A percentile compares a stretch with the other conserved stretches of the same genome.
Evolutionary conservation across 495 filamentous ascomycete genomes (phyloP).

Genomic region (Penicillium psychrofluorescens): DNA sequence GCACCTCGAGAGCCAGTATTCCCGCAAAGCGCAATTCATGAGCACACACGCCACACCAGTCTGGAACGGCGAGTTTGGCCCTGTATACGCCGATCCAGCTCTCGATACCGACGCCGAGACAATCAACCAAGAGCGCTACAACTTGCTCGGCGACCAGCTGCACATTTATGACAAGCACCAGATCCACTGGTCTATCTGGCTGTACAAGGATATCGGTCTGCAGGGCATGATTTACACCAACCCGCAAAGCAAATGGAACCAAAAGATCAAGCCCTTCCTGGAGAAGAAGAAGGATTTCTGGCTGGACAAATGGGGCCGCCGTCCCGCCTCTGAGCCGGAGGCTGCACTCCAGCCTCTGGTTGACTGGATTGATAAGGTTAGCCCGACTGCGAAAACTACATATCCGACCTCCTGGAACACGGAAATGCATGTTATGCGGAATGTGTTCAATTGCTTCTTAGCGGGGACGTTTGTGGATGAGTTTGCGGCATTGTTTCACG

Average conservation of each 20-base stretch:
- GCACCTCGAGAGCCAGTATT: slow-evolving; percentile 37
- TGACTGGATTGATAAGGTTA: slow-evolving; percentile 34
- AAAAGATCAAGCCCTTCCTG: slow-evolving; percentile 42
- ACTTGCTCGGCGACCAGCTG: slow-evolving; percentile 49
- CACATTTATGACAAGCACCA: slow-evolving; percentile 48
- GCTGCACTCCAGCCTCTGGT: slow-evolving; percentile 30
- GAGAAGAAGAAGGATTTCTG: slow-evolving; percentile 46
- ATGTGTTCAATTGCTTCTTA: slow-evolving; percentile 46
- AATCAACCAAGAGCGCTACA: slow-evolving; percentile 46
- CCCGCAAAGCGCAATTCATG: slow-evolving; percentile 55
- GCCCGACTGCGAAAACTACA: slow-evolving; percentile 30
- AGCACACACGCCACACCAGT: slow-evolving; percentile 41
- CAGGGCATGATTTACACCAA: slow-evolving; percentile 54
- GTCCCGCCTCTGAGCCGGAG: slow-evolving; percentile 27
- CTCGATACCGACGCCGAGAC: slow-evolving; percentile 27
- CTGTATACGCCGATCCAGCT: slow-evolving; percentile 44
- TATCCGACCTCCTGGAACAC: slow-evolving; percentile 52
- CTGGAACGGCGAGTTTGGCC: slow-evolving; percentile 65
- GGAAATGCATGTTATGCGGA: slow-evolving; percentile 46
- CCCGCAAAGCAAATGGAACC: slow-evolving; percentile 43
- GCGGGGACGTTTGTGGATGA: slow-evolving; percentile 46
- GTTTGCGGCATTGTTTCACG: slow-evolving; percentile 50
- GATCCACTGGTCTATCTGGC: slow-evolving; percentile 57
- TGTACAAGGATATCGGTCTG: slow-evolving; percentile 59
- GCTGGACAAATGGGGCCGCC: slow-evolving; percentile 50